These are phyloP conservation scores for Aspergillus clavatus DNA, from an alignment of 2,329 filamentous ascomycete species.

Conservation along the genomic window DNA sequence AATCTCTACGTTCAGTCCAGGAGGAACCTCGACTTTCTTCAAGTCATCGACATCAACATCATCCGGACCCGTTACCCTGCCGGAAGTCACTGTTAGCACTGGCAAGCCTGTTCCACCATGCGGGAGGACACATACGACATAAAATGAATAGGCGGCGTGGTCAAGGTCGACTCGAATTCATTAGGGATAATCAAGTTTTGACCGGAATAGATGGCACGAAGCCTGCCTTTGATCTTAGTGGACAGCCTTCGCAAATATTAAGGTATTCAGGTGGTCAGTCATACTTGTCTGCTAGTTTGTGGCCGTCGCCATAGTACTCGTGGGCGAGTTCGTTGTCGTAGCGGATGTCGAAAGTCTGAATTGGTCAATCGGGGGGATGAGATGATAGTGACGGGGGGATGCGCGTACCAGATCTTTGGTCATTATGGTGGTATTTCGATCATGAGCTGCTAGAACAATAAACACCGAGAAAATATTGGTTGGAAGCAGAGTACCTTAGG, in stretches of 20 bases:
- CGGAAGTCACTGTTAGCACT: constrained; percentile 4
- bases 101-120: background rate
- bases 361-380: too few species aligned
- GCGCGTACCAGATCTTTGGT: constrained; percentile 1
- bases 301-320: constrained; percentile 15
- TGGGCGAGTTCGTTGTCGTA: constrained; percentile 17
- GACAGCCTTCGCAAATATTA: too few species aligned
- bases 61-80: constrained; percentile 10
- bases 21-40: constrained; percentile 8
- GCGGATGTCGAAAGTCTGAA: constrained; percentile 17
- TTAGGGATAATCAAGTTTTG: constrained; percentile 14
- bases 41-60: constrained; percentile 9
- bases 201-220: constrained; percentile 10
- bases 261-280: too few species aligned
- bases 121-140: constrained; percentile 11
- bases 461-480: too few species aligned
- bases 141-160: constrained; percentile 17
- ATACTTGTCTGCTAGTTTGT: constrained; percentile 10
- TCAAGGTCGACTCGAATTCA: constrained; percentile 16
- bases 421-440: background rate
- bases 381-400: too few species aligned
- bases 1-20: constrained; percentile 12
- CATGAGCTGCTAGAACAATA: too few species aligned
- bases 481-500: too few species aligned
- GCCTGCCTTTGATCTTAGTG: background rate